Evolutionary conservation across 2,329 filamentous ascomycete species (phyloP).

Genomic region (Talaromyces sp.): DNA sequence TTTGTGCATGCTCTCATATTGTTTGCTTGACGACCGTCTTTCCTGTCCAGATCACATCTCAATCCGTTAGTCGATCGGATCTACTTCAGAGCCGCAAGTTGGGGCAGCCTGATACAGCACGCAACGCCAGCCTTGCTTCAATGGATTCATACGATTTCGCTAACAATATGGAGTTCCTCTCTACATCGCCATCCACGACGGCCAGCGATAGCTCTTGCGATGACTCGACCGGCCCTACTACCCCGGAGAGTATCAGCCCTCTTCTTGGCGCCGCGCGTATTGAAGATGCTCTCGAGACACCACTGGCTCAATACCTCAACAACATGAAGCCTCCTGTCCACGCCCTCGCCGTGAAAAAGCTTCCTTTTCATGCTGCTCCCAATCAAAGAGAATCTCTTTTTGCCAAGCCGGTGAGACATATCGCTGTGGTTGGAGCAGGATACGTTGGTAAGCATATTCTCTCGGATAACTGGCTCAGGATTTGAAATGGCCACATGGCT

Average conservation of each 20-base stretch:
- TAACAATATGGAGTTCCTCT: conserved; percentile 23
- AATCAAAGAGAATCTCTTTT: conserved; percentile 12
- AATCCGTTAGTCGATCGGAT: background rate
- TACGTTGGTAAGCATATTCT: conserved; percentile 62
- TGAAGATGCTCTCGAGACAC: conserved; percentile 22
- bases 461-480: background rate
- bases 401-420: conserved; percentile 34
- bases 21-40: background rate
- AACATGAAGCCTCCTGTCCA: conserved; percentile 12
- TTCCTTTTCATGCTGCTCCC: conserved; percentile 5
- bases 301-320: conserved; percentile 20
- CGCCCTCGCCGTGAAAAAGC: conserved; percentile 1
- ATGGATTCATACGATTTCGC: conserved; percentile 8
- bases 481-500: background rate
- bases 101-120: background rate
- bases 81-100: background rate
- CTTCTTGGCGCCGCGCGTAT: conserved; percentile 25
- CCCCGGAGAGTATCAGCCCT: conserved; percentile 28
- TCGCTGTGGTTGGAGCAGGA: conserved; percentile 72
- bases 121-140: background rate
- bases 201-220: conserved; percentile 24
- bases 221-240: conserved; percentile 28
- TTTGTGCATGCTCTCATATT: background rate
- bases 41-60: background rate
- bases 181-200: conserved; percentile 20